A percentile compares a stretch with the other conserved stretches of the same genome.
Conservation (phyloP, 352 stramenopile species). For the Heterotrichella gracilis region DNA sequence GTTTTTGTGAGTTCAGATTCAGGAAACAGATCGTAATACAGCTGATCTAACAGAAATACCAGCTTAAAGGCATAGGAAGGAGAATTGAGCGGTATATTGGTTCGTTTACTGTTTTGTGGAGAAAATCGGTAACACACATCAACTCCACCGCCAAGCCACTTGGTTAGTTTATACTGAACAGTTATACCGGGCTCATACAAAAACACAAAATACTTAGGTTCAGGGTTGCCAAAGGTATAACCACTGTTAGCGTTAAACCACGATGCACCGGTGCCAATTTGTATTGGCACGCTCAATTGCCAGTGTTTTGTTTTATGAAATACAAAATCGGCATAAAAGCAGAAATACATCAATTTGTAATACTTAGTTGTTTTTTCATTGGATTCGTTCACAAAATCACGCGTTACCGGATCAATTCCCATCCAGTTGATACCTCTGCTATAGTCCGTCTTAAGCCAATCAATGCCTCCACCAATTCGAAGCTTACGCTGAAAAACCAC, state of each 20-base stretch:
- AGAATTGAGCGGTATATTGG: neutral
- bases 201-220: neutral
- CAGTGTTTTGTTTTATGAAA: neutral
- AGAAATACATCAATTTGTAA: neutral
- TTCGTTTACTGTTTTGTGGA: too few species aligned
- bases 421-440: neutral
- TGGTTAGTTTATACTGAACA: neutral
- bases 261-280: neutral
- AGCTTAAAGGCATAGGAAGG: neutral
- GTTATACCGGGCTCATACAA: neutral
- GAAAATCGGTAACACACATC: neutral
- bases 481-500: neutral
- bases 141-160: neutral
- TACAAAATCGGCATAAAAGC: constrained; percentile 1
- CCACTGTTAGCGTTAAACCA: neutral
- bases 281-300: neutral
- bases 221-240: neutral
- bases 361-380: neutral
- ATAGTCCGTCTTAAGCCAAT: neutral
- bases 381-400: neutral
- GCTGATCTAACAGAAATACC: neutral
- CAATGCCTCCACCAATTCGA: neutral
- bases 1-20: neutral
- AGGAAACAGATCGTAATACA: neutral
- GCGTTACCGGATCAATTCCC: neutral